Percentiles rank a stretch among this genome's conserved stretches.
Conservation (phyloP, 2,329 filamentous ascomycete species). For the Penicillium janthinellum region DNA sequence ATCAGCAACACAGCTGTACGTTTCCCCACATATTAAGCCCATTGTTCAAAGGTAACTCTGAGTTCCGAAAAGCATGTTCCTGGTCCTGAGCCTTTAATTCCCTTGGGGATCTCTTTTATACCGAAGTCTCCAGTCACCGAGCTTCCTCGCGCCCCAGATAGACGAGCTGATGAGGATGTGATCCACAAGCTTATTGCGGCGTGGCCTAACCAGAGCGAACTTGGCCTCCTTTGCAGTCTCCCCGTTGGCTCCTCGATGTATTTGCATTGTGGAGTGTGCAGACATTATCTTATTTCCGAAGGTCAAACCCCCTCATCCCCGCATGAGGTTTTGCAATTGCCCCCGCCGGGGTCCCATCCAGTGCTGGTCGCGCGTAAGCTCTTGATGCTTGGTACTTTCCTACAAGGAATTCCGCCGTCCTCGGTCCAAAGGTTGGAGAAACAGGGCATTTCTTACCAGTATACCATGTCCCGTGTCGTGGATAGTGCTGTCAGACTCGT, state of each 20-base stretch:
- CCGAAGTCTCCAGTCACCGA: background rate
- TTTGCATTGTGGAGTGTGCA: constrained; percentile 41
- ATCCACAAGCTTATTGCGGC: constrained; percentile 36
- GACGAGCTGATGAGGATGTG: constrained; percentile 24
- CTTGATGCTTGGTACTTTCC: constrained; percentile 50
- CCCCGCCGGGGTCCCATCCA: constrained; percentile 48
- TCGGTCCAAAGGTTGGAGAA: constrained; percentile 23
- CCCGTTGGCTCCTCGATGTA: constrained; percentile 36
- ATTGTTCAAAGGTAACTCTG: background rate
- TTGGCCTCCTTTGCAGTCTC: constrained; percentile 40
- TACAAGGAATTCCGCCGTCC: constrained; percentile 50
- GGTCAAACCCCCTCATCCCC: constrained; percentile 12
- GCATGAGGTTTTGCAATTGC: constrained; percentile 41
- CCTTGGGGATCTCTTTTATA: background rate
- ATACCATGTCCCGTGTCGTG: constrained; percentile 32
- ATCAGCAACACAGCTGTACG: background rate
- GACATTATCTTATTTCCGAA: constrained; percentile 13
- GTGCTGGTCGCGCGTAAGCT: constrained; percentile 53
- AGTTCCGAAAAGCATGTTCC: background rate
- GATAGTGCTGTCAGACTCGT: constrained; percentile 36
- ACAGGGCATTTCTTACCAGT: constrained; percentile 24
- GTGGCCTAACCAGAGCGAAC: constrained; percentile 46
- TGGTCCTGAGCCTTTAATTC: background rate
- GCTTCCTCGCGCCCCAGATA: background rate
- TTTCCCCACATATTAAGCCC: background rate